These are phyloP conservation scores for Calycina marina DNA, from an alignment of 2,329 filamentous ascomycete species.

Conservation along the genomic window DNA sequence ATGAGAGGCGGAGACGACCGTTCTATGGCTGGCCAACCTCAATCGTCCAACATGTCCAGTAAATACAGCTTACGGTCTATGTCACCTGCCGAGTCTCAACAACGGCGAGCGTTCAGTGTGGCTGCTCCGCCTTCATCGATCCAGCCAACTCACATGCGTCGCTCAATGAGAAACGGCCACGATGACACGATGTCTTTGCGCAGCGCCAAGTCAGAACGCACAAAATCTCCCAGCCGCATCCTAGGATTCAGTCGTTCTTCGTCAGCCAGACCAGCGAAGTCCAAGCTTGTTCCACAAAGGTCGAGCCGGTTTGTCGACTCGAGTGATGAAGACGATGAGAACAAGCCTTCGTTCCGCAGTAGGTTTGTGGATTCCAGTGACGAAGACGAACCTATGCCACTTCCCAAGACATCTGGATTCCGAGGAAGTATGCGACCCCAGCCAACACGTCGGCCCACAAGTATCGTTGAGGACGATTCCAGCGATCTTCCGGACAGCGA, in stretches of 20 bases:
- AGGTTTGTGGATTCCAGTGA: constrained; percentile 50
- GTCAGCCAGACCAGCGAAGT: constrained; percentile 8
- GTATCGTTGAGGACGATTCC: constrained; percentile 42
- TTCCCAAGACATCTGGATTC: constrained; percentile 4
- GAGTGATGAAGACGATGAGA: constrained; percentile 21
- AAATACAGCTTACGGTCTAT: constrained; percentile 56
- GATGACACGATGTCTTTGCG: constrained; percentile 11
- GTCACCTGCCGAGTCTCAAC: constrained; percentile 45
- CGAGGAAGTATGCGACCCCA: constrained; percentile 10
- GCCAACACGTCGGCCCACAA: constrained; percentile 29
- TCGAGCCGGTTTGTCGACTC: constrained; percentile 22
- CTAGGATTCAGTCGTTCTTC: constrained; percentile 15
- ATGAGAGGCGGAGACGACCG: constrained; percentile 40
- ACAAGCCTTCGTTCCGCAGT: constrained; percentile 25
- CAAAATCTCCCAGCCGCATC: constrained; percentile 10
- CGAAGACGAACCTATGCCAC: constrained; percentile 26
- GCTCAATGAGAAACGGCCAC: constrained; percentile 23
- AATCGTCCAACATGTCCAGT: constrained; percentile 32
- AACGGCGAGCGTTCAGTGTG: constrained; percentile 26
- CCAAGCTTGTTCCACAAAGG: constrained; percentile 7
- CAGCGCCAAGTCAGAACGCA: constrained; percentile 3
- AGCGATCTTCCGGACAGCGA: constrained; percentile 47
- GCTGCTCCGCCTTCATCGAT: constrained; percentile 26
- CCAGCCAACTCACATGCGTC: constrained; percentile 30
- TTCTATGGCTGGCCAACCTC: constrained; percentile 18